These are phyloP conservation scores for Alternaria solani DNA, from an alignment of 2,329 filamentous ascomycete species.

Conservation along the genomic window DNA sequence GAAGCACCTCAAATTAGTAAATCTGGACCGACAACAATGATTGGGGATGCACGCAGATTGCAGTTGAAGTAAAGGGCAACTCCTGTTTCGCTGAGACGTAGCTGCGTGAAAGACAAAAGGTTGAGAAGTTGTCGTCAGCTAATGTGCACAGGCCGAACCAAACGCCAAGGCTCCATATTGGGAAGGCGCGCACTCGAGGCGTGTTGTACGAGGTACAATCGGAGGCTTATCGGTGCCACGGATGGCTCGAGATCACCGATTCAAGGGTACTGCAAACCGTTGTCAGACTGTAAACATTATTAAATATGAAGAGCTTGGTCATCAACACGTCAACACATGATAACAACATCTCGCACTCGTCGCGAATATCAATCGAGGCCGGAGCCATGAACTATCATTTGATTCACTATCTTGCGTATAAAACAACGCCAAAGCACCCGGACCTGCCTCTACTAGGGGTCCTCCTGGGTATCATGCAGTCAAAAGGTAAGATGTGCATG, in stretches of 20 bases:
- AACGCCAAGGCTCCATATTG: conserved; percentile 17
- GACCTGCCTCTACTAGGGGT: conserved; percentile 17
- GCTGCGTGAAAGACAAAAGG: neutral
- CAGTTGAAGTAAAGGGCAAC: neutral
- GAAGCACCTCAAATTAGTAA: neutral
- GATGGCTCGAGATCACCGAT: neutral
- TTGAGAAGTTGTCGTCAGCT: conserved; percentile 8
- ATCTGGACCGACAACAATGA: neutral
- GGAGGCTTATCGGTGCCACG: neutral
- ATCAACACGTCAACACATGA: neutral
- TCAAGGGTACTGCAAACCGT: neutral
- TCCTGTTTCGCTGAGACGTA: neutral
- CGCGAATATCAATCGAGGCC: conserved; percentile 17
- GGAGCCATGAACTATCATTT: conserved; percentile 12
- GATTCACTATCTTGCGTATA: conserved; percentile 12
- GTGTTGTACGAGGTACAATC: neutral
- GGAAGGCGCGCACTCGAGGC: conserved; percentile 14
- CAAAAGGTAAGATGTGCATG: conserved; percentile 26
- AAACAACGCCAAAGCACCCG: conserved; percentile 10
- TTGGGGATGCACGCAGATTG: neutral
- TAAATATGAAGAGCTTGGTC: neutral
- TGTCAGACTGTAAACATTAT: neutral
- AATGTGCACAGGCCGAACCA: conserved; percentile 9
- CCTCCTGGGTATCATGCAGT: conserved; percentile 43
- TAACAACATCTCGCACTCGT: neutral